Conservation (phyloP, 306 rosid species). For the Heteromeles arbutifolia region DNA sequence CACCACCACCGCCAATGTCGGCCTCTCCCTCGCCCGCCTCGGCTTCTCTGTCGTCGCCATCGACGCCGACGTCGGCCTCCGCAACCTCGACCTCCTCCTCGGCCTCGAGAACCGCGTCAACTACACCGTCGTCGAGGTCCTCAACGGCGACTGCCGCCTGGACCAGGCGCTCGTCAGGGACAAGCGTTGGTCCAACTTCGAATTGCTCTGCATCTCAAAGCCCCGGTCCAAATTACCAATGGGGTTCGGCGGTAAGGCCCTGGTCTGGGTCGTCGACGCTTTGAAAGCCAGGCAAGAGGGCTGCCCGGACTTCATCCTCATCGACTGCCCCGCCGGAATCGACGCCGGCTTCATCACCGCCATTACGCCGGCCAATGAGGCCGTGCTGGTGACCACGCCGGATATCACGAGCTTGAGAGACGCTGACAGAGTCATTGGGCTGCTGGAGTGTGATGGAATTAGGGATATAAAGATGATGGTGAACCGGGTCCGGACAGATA, state of each 20-base stretch:
- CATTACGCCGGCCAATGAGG: slow-evolving; percentile 93
- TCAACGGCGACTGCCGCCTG: slow-evolving; percentile 90
- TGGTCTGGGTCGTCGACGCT: slow-evolving; percentile 91
- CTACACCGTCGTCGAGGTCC: slow-evolving; percentile 85
- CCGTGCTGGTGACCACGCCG: slow-evolving; percentile 79
- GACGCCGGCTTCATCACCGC: slow-evolving; percentile 98
- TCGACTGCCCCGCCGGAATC: slow-evolving; percentile 94
- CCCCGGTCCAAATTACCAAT: slow-evolving; percentile 85
- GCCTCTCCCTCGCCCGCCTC: slow-evolving; percentile 87
- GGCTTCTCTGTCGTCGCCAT: slow-evolving; percentile 96
- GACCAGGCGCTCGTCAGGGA: slow-evolving; percentile 94
- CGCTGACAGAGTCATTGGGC: slow-evolving; percentile 83
- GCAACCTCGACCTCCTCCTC: slow-evolving; percentile 92
- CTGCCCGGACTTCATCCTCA: slow-evolving; percentile 72
- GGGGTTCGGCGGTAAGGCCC: slow-evolving; percentile 88
- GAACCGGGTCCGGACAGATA: slow-evolving; percentile 86
- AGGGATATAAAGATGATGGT: slow-evolving; percentile 97
- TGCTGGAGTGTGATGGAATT: slow-evolving; percentile 90
- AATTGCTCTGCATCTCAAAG: slow-evolving; percentile 85
- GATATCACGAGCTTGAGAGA: slow-evolving; percentile 88
- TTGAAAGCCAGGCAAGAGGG: slow-evolving; percentile 58
- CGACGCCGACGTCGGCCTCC: slow-evolving; percentile 93
- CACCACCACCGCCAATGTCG: slow-evolving; percentile 89
- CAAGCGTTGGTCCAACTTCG: slow-evolving; percentile 95
- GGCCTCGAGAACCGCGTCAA: slow-evolving; percentile 97